These are phyloP conservation scores for Hericium rajendrae DNA, from an alignment of 768 basidiomycete genomes.

Conservation along the genomic window DNA sequence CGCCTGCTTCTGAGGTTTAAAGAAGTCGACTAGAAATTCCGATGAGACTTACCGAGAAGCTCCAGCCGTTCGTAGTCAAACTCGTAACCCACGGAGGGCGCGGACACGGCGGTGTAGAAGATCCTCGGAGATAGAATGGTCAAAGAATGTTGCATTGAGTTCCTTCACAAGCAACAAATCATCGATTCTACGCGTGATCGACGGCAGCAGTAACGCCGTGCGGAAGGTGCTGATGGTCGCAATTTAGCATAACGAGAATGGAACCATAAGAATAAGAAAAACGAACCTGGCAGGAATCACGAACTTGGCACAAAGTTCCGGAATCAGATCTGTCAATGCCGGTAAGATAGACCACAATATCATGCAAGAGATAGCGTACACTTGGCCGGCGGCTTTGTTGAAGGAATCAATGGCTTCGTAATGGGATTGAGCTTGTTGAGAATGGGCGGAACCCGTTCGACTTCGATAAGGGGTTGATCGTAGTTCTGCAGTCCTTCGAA, in stretches of 20 bases:
- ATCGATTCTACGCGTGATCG: conserved; percentile 63
- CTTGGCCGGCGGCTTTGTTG: conserved; percentile 39
- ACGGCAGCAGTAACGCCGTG: conserved; percentile 63
- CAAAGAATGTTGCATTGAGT: conserved; percentile 61
- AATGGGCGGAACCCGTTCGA: conserved; percentile 38
- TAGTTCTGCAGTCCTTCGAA: conserved; percentile 54
- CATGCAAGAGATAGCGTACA: conserved; percentile 33
- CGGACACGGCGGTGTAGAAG: conserved; percentile 57
- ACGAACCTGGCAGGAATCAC: conserved; percentile 64
- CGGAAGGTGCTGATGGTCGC: conserved; percentile 44
- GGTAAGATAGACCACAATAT: conserved; percentile 14
- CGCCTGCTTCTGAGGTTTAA: conserved; percentile 35
- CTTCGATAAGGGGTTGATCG: conserved; percentile 66
- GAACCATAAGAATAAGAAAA: background rate
- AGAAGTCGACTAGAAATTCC: background rate
- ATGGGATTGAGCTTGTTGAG: conserved; percentile 53
- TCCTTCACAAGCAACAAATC: conserved; percentile 70
- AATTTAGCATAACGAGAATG: background rate
- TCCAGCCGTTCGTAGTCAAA: conserved; percentile 81
- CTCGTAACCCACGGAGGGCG: conserved; percentile 61
- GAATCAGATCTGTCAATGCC: conserved; percentile 55
- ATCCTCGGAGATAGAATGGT: conserved; percentile 49
- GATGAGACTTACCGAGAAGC: conserved; percentile 47
- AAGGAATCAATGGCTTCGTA: conserved; percentile 28
- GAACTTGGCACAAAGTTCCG: conserved; percentile 69